Evolutionary conservation across 805 yeast species (phyloP).

Genomic region (Pichia sporocuriosa): DNA sequence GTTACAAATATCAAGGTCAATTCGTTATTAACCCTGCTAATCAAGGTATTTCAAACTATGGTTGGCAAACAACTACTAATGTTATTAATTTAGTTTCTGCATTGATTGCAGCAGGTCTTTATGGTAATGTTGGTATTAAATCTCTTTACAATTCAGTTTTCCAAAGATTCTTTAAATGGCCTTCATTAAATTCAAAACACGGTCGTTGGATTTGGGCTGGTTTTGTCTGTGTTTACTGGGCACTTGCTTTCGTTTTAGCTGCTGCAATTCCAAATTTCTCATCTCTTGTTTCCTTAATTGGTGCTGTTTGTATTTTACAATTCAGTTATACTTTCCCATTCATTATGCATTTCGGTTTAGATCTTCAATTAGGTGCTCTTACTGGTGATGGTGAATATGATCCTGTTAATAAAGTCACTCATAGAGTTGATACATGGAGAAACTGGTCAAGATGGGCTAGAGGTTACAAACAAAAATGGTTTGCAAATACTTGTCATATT

Average conservation of each 20-base stretch:
- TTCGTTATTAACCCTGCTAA: constrained; percentile 37
- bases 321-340: constrained; percentile 42
- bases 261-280: constrained; percentile 40
- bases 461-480: constrained; percentile 11
- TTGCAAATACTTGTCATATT: constrained; percentile 5
- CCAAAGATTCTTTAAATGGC: constrained; percentile 29
- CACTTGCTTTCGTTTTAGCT: constrained; percentile 36
- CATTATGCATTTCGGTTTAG: constrained; percentile 8
- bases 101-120: constrained; percentile 40
- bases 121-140: constrained; percentile 42
- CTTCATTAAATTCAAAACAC: constrained; percentile 26
- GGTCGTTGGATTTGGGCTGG: constrained; percentile 34
- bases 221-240: constrained; percentile 37
- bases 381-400: constrained; percentile 9
- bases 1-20: constrained; percentile 41
- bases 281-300: constrained; percentile 33
- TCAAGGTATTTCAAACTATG: constrained; percentile 35
- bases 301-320: constrained; percentile 39
- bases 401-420: constrained; percentile 1
- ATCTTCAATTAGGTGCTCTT: constrained; percentile 8
- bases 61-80: constrained; percentile 37
- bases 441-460: constrained; percentile 8
- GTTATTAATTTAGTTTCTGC: constrained; percentile 35
- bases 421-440: constrained; percentile 8
- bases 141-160: constrained; percentile 34